Evolutionary conservation across 2,329 filamentous ascomycete species (phyloP), one percentile per base, ranked within the genome.

Genomic region (Botryotinia convoluta): DNA sequence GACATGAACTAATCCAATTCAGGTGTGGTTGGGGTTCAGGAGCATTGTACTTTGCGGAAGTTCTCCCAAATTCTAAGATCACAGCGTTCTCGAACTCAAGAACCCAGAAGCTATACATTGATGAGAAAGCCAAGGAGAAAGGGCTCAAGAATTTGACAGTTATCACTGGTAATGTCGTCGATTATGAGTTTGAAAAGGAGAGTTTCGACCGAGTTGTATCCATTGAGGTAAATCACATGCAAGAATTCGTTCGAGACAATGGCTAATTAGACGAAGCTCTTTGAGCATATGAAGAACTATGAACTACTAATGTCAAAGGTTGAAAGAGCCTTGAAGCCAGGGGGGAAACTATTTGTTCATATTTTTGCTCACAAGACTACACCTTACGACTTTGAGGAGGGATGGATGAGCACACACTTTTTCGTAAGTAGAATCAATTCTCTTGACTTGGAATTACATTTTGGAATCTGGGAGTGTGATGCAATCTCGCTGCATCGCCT

Each of bases 211-310:
- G 91, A 20, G 88, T 92, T 1, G 84, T 93, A 26, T 90, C 88
- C 12, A 90, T 93, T 75, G 91, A 88, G 82, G 85, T 84, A 75
- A 71, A 72, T 74, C 44, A 64, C 75, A 45, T 69, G n/a, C 65
- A 71, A 29, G 8, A 45, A 67, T 61, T 5, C 59, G 57, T 32
- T 29, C n/a, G 22, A 51, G 51, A 20, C 12, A 59, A 16, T 59
- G 12, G 45, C 71, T 77, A n/a, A 77, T 60, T 16, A 9, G 35
- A 39, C 32, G n/a, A 70, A 92, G 85, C 84, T 93, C 20, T 92
- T 93, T 78, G 91, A 93, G 80, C 91, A 93, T 81, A 92, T 93
- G 90, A 93, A 93, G 81, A 93, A 93, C 81, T 92, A 93, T 81
- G 87, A 90, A 75, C 83, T 89, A 20, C 85, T 93, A 37, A 87